These are phyloP conservation scores for Lentinula edodes DNA, from an alignment of 768 basidiomycete genomes.

Conservation along the genomic window DNA sequence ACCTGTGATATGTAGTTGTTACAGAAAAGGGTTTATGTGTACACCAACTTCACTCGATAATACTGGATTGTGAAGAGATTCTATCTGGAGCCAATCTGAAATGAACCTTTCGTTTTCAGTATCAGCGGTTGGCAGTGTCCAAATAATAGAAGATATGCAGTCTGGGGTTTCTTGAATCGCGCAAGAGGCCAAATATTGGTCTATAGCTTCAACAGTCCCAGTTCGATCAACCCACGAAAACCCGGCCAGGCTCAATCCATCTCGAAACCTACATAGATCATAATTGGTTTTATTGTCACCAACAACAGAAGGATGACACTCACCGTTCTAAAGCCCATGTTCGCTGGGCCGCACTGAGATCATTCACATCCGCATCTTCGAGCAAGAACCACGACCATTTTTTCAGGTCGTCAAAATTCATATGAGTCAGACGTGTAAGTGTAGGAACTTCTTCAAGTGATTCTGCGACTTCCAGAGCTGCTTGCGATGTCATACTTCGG, in stretches of 20 bases:
- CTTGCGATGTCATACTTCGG: neutral
- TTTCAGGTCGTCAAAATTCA: neutral
- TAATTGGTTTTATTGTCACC: neutral
- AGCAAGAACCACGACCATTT: neutral
- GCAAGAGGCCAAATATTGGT: neutral
- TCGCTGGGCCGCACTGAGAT: neutral
- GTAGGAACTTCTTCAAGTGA: neutral
- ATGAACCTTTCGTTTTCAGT: neutral
- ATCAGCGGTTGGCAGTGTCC: neutral
- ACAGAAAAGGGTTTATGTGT: too few relatives aligned
- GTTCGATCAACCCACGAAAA: conserved; percentile 1
- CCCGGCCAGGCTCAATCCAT: neutral
- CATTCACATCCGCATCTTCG: neutral
- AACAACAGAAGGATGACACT: neutral
- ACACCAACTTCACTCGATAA: too few relatives aligned
- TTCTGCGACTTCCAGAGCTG: neutral
- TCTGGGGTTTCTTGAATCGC: neutral
- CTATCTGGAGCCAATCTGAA: neutral
- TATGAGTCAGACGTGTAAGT: neutral
- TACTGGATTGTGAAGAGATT: neutral
- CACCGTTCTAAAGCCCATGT: conserved; percentile 1
- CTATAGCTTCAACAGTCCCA: neutral
- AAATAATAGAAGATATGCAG: neutral
- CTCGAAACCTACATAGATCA: neutral
- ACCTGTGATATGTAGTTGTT: too few relatives aligned